phyloP scores from a whole-genome alignment of 805 yeast genomes.

The Kurtzmaniella fragi region DNA sequence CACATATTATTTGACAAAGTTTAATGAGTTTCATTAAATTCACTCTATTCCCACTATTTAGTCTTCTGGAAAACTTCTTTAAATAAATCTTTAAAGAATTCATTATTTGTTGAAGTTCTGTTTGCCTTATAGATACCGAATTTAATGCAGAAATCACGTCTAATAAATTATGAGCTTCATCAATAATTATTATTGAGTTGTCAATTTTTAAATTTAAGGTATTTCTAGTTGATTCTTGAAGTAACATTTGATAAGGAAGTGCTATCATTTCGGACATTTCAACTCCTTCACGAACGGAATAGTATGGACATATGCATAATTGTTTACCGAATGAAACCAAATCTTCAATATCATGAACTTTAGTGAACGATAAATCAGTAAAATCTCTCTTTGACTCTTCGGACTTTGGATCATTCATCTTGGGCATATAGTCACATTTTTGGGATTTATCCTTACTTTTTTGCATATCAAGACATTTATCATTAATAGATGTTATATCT shows the following conservation, averaged over 20 bases:
- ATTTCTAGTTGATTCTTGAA: slow-evolving; percentile 57
- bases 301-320: slow-evolving; percentile 73
- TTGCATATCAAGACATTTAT: slow-evolving; percentile 73
- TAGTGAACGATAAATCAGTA: slow-evolving; percentile 50
- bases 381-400: slow-evolving; percentile 35
- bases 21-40: slow-evolving; percentile 60
- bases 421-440: slow-evolving; percentile 19
- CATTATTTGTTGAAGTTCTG: slow-evolving; percentile 43
- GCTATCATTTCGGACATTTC: slow-evolving; percentile 69
- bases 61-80: slow-evolving; percentile 53
- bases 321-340: slow-evolving; percentile 54
- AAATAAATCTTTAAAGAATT: slow-evolving; percentile 51
- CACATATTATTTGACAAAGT: slow-evolving; percentile 46
- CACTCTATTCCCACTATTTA: slow-evolving; percentile 69
- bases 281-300: slow-evolving; percentile 57
- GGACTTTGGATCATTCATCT: slow-evolving; percentile 18
- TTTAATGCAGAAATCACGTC: slow-evolving; percentile 71
- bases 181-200: slow-evolving; percentile 70
- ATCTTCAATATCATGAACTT: slow-evolving; percentile 77
- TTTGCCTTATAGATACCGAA: slow-evolving; percentile 51
- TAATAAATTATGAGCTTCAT: slow-evolving; percentile 87
- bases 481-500: slow-evolving; percentile 59
- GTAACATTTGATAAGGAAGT: slow-evolving; percentile 76
- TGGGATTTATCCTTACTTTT: slow-evolving; percentile 16
- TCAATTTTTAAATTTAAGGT: slow-evolving; percentile 54